Conservation (phyloP, 2,329 filamentous ascomycete genomes). For the Ceratocystis eucalypticola region DNA sequence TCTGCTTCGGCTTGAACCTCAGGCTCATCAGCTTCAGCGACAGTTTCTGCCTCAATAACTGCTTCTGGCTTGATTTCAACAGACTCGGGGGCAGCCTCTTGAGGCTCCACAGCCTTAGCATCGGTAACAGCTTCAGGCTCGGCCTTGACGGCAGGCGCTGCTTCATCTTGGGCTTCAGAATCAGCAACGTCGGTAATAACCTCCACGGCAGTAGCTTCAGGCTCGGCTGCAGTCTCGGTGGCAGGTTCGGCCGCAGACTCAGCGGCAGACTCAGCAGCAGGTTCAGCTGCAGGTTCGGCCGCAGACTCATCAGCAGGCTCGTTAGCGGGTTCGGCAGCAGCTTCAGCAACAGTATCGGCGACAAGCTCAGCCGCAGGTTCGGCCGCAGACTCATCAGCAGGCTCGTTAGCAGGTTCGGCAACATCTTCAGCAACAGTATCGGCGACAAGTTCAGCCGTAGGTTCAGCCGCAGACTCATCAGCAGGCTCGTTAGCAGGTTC, state of each 20-base stretch:
- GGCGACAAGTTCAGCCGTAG: not conserved
- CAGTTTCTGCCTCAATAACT: not conserved
- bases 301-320: not conserved
- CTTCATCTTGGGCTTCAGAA: constrained; percentile 8
- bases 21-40: not conserved
- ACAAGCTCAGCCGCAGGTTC: not conserved
- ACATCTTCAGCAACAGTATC: not conserved
- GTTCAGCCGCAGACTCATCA: not conserved
- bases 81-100: not conserved
- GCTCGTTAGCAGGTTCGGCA: not conserved
- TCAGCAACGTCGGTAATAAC: not conserved
- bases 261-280: too few relatives aligned
- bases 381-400: not conserved
- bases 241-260: not conserved
- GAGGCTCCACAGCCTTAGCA: not conserved
- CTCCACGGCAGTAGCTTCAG: constrained; percentile 5
- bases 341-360: not conserved
- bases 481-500: not conserved
- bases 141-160: not conserved
- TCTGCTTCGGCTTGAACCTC: not conserved
- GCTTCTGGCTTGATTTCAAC: not conserved
- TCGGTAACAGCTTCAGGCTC: not conserved
- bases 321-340: not conserved
- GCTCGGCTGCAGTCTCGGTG: constrained; percentile 7
- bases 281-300: not conserved